A percentile compares a stretch with the other conserved stretches of the same genome.
phyloP scores from a whole-genome alignment of 2,329 filamentous ascomycete genomes.

The Teratosphaeria zuluensis region DNA sequence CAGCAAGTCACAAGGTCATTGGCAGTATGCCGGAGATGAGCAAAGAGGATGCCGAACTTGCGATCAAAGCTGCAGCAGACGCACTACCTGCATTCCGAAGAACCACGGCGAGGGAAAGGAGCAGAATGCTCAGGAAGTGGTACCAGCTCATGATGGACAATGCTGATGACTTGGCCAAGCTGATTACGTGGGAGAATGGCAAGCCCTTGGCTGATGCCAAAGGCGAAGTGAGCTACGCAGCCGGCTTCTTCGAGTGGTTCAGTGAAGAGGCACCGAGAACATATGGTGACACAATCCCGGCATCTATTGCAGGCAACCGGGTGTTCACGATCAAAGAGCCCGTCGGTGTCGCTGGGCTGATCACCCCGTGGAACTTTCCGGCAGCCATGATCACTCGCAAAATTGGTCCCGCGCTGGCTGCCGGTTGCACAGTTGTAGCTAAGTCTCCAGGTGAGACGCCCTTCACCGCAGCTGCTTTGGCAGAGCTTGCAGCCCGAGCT shows the following conservation, averaged over 20 bases:
- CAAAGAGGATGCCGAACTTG: conserved; percentile 63
- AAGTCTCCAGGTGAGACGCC: conserved; percentile 91
- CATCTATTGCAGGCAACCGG: conserved; percentile 60
- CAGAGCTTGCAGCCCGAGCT: conserved; percentile 75
- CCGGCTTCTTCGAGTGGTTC: conserved; percentile 74
- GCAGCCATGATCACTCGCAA: conserved; percentile 40
- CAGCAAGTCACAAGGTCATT: conserved; percentile 70
- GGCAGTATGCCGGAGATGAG: conserved; percentile 80
- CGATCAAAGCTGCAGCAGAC: conserved; percentile 71
- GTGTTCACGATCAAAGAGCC: conserved; percentile 74
- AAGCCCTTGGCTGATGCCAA: conserved; percentile 70
- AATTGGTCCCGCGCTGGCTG: conserved; percentile 59
- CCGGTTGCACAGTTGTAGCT: conserved; percentile 88
- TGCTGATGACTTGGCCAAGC: conserved; percentile 65
- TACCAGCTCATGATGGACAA: conserved; percentile 73
- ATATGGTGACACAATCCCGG: conserved; percentile 66
- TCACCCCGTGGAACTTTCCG: conserved; percentile 82
- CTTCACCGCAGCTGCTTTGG: conserved; percentile 77
- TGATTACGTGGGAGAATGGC: conserved; percentile 86
- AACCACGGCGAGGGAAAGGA: conserved; percentile 63
- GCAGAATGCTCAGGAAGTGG: conserved; percentile 68
- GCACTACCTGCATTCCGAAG: conserved; percentile 64
- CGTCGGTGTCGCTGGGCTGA: conserved; percentile 71
- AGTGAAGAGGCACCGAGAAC: conserved; percentile 64
- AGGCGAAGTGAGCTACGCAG: conserved; percentile 62